A percentile compares a stretch with the other conserved stretches of the same genome.
Evolutionary conservation across 768 basidiomycete species (phyloP).

Genomic region (Podaxis pistillaris): DNA sequence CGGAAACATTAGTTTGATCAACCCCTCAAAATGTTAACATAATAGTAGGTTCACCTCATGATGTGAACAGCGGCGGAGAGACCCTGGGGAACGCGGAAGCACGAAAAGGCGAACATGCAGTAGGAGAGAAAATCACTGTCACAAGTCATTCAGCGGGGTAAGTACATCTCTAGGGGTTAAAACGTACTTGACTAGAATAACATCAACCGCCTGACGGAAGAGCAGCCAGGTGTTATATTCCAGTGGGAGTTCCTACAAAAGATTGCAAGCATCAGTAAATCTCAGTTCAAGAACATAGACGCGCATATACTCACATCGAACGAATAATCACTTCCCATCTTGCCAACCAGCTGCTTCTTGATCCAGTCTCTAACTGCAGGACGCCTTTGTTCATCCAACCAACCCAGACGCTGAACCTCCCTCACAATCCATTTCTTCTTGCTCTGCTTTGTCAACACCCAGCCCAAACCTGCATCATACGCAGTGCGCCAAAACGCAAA

Average conservation of each 20-base stretch:
- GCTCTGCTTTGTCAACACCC: slow-evolving; percentile 93
- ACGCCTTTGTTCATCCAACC: slow-evolving; percentile 75
- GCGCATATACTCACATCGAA: slow-evolving; percentile 67
- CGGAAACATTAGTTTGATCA: slow-evolving; percentile 9
- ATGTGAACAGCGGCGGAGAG: slow-evolving; percentile 73
- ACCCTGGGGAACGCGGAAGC: slow-evolving; percentile 81
- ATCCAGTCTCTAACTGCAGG: slow-evolving; percentile 81
- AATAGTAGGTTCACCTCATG: slow-evolving; percentile 52
- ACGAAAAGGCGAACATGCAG: slow-evolving; percentile 92
- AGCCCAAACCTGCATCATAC: slow-evolving; percentile 93
- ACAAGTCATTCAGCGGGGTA: background rate
- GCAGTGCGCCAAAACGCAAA: slow-evolving; percentile 92
- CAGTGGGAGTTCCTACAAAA: slow-evolving; percentile 73
- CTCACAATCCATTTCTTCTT: slow-evolving; percentile 93
- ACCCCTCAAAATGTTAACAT: background rate
- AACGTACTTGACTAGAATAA: slow-evolving; percentile 91
- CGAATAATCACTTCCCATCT: slow-evolving; percentile 93
- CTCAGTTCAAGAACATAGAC: slow-evolving; percentile 4
- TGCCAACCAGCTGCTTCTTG: slow-evolving; percentile 77
- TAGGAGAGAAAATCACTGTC: slow-evolving; percentile 91
- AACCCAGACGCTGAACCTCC: slow-evolving; percentile 73
- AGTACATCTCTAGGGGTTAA: background rate
- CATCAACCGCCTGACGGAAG: slow-evolving; percentile 93
- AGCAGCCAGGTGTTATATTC: slow-evolving; percentile 98
- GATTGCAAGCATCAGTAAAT: background rate